phyloP scores from a whole-genome alignment of 2,329 filamentous ascomycete species.

The Fusarium irregulare region DNA sequence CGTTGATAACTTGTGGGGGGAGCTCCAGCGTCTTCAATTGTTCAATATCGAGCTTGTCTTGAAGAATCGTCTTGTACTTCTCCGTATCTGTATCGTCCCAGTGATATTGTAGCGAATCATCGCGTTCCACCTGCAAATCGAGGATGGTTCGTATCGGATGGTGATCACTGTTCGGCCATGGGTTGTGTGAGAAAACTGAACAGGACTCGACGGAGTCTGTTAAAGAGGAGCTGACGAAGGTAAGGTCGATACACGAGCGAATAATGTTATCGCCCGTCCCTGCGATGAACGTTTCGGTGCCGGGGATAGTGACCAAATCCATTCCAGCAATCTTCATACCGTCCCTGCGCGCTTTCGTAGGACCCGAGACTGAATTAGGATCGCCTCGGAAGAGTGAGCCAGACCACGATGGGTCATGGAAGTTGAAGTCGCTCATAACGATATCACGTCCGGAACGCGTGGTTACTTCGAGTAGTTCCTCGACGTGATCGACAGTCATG shows the following conservation, averaged over 20 bases:
- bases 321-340: no score
- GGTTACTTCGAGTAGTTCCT: background rate
- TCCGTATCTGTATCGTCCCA: background rate
- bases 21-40: no score
- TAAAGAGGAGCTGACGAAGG: conserved; percentile 1
- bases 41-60: background rate
- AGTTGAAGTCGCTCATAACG: conserved; percentile 16
- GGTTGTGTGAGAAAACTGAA: background rate
- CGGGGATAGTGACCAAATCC: background rate
- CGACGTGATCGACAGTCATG: background rate
- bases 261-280: no score
- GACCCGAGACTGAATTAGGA: background rate
- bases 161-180: conserved; percentile 2
- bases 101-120: background rate
- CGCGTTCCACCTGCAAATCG: background rate
- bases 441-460: background rate
- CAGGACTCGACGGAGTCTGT: background rate
- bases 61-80: background rate
- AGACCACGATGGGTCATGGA: conserved; percentile 2
- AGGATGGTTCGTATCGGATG: background rate
- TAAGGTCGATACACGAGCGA: conserved; percentile 1
- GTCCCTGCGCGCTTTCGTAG: no score
- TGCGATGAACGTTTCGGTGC: background rate
- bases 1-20: no score
- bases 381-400: background rate